Percentiles rank a stretch among this genome's conserved stretches.
Evolutionary conservation across 805 yeast species (phyloP).

Genomic region (Clavispora fructus): DNA sequence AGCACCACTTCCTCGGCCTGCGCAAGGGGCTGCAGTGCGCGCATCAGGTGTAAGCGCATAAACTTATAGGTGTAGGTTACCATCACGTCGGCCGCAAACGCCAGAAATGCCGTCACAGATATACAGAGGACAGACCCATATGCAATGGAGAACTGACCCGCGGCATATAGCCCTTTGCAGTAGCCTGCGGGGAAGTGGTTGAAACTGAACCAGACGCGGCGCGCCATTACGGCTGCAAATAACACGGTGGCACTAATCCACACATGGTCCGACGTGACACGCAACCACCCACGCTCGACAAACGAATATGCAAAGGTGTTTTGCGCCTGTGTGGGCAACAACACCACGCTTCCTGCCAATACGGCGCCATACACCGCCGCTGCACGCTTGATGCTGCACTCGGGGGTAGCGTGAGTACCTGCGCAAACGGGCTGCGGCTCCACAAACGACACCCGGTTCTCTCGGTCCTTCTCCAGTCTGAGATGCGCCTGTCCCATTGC

Average conservation of each 20-base stretch:
- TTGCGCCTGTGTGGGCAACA: constrained; percentile 12
- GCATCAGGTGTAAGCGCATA: constrained; percentile 2
- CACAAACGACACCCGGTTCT: background rate
- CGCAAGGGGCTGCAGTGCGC: background rate
- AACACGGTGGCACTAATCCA: constrained; percentile 9
- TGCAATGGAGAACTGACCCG: constrained; percentile 3
- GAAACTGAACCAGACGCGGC: background rate
- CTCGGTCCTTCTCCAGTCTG: background rate
- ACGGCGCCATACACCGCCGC: background rate
- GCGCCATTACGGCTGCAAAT: constrained; percentile 5
- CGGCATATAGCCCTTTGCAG: constrained; percentile 3
- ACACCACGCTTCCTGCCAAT: background rate
- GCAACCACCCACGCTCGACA: constrained; percentile 2
- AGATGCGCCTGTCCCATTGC: background rate
- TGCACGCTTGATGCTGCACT: background rate
- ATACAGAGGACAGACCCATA: constrained; percentile 9
- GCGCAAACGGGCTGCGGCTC: background rate
- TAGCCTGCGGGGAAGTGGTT: background rate
- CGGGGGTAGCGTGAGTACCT: too few species aligned
- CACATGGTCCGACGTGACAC: constrained; percentile 24
- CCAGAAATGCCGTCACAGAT: constrained; percentile 1
- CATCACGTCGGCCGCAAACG: constrained; percentile 9
- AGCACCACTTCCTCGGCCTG: background rate
- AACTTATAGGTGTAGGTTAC: constrained; percentile 9
- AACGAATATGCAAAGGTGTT: constrained; percentile 19